Percentiles rank a stretch among this genome's conserved stretches.
phyloP scores from a whole-genome alignment of 768 basidiomycete genomes.

The Panaeolus cyanescens region DNA sequence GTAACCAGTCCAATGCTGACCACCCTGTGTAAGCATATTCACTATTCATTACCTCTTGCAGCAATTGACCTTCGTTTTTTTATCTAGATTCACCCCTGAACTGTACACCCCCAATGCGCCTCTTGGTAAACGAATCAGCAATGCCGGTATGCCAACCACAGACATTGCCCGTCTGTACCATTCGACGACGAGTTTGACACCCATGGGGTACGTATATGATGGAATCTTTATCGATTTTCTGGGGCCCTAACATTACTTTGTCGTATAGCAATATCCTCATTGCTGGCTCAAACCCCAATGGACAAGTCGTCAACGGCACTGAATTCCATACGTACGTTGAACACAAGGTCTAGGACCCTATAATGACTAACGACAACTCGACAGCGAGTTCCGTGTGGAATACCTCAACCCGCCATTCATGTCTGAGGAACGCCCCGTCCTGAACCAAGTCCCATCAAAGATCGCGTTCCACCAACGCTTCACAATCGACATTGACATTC shows the following conservation, averaged over 20 bases:
- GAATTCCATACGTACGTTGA: conserved; percentile 21
- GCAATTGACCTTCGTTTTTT: neutral
- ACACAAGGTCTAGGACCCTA: neutral
- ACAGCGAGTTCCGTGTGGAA: conserved; percentile 42
- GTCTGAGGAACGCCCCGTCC: conserved; percentile 32
- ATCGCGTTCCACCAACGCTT: conserved; percentile 38
- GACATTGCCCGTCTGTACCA: conserved; percentile 61
- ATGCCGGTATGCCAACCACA: conserved; percentile 39
- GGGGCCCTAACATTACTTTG: no score
- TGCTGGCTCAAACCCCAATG: conserved; percentile 50
- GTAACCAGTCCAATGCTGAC: conserved; percentile 24
- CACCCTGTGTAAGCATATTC: conserved; percentile 19
- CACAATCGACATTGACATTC: conserved; percentile 32
- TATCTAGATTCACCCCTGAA: conserved; percentile 33
- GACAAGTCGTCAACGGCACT: conserved; percentile 21
- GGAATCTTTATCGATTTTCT: no score
- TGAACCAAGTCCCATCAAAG: conserved; percentile 35
- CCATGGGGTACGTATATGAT: conserved; percentile 33
- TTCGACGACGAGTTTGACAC: conserved; percentile 55
- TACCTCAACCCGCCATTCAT: conserved; percentile 45
- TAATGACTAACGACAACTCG: neutral
- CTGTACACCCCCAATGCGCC: conserved; percentile 46
- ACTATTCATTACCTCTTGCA: neutral
- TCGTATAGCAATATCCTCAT: conserved; percentile 26
- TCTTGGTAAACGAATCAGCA: conserved; percentile 44